Percentiles rank a stretch among this genome's conserved stretches.
These are phyloP conservation scores for Heliamphora pulchella DNA, from an alignment of 179 eudicot genomes.

Conservation along the genomic window DNA sequence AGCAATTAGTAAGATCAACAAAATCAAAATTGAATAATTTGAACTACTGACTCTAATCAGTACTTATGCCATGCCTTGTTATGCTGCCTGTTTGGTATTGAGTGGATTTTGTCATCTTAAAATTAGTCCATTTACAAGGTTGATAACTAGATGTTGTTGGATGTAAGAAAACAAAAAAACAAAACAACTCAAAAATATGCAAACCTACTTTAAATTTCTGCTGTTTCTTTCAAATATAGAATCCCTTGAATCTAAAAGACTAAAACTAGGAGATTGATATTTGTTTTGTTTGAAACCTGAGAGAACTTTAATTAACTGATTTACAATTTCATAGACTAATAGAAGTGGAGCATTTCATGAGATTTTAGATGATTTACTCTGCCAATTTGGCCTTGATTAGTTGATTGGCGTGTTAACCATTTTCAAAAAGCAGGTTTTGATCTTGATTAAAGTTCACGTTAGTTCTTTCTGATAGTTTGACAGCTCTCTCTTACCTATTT, in stretches of 20 bases:
- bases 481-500: not conserved
- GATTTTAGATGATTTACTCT: not conserved
- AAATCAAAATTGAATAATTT: not conserved
- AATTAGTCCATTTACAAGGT: not conserved
- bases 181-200: not conserved
- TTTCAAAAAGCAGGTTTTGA: not conserved
- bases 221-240: not conserved
- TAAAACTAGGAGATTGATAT: not conserved
- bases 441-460: not conserved
- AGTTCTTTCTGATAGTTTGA: conserved; percentile 1
- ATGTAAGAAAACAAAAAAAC: not conserved
- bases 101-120: not conserved
- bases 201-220: not conserved
- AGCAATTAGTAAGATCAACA: not conserved
- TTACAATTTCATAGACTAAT: not conserved
- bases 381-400: not conserved
- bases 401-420: not conserved
- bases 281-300: not conserved
- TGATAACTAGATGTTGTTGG: not conserved
- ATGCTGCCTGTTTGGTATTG: too few relatives aligned
- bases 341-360: not conserved
- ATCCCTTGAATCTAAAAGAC: not conserved
- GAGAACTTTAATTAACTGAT: not conserved
- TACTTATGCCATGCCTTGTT: not conserved
- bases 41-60: not conserved